Conservation (phyloP, 345 rosid species). For the Eucalyptus rudis region DNA sequence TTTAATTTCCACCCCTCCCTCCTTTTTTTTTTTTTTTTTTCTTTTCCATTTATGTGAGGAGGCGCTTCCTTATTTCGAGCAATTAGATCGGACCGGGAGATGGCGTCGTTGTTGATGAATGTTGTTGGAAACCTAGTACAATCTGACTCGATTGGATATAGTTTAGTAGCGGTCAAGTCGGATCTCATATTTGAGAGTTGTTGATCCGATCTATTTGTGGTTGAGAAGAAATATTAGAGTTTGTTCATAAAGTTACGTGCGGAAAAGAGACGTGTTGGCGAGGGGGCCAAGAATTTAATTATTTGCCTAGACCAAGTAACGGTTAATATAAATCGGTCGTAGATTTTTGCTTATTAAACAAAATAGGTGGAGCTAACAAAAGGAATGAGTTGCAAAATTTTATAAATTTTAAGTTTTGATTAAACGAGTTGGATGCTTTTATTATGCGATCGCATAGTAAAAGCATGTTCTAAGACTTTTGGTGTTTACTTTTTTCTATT, state of each 20-base stretch:
- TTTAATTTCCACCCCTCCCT: not conserved
- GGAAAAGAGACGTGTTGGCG: not conserved
- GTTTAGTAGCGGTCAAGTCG: not conserved
- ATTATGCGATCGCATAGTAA: not conserved
- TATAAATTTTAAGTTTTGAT: not conserved
- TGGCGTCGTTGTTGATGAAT: not conserved
- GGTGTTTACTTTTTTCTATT: not conserved
- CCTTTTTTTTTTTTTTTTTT: too few relatives aligned
- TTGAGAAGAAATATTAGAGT: not conserved
- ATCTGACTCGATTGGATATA: not conserved
- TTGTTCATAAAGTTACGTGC: not conserved
- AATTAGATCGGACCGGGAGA: not conserved
- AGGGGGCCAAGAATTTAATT: not conserved
- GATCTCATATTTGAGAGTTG: not conserved
- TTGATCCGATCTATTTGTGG: too few relatives aligned
- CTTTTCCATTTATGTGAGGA: not conserved
- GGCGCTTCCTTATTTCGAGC: not conserved
- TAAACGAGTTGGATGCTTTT: not conserved
- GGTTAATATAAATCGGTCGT: fast-evolving
- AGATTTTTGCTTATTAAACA: not conserved
- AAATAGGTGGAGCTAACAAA: not conserved
- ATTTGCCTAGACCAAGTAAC: not conserved
- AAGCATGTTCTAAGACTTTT: not conserved
- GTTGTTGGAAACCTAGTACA: not conserved
- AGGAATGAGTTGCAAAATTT: not conserved